Percentiles rank a stretch among this genome's conserved stretches.
phyloP scores from a whole-genome alignment of 768 basidiomycete species.

The Calocybe indica region DNA sequence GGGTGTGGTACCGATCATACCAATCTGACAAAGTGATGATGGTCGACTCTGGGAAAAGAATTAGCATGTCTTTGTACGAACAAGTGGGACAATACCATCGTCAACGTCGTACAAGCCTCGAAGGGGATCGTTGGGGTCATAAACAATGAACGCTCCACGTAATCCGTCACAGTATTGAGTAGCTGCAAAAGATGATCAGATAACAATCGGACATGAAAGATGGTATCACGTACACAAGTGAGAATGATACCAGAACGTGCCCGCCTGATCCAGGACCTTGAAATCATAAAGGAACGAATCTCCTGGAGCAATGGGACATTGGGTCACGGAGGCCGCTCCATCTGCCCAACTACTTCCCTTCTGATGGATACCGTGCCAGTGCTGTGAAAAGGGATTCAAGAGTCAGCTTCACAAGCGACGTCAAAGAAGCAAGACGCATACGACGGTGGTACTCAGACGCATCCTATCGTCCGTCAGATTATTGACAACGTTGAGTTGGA shows the following conservation, averaged over 20 bases:
- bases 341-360: conserved; percentile 20
- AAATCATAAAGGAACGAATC: conserved; percentile 38
- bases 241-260: conserved; percentile 39
- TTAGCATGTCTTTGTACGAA: conserved; percentile 6
- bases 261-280: conserved; percentile 28
- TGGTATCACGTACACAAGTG: conserved; percentile 7
- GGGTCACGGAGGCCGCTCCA: conserved; percentile 26
- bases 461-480: conserved; percentile 19
- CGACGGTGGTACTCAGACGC: conserved; percentile 24
- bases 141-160: conserved; percentile 33
- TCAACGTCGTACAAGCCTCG: conserved; percentile 26
- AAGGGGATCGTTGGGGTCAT: conserved; percentile 25
- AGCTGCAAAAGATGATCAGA: not conserved
- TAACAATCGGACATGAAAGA: not conserved
- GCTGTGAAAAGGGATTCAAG: conserved; percentile 9
- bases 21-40: conserved; percentile 23
- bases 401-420: not conserved
- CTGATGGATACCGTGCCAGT: conserved; percentile 26
- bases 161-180: conserved; percentile 21
- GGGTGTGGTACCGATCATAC: conserved; percentile 4
- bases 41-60: conserved; percentile 9
- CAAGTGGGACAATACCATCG: conserved; percentile 26
- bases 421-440: conserved; percentile 9
- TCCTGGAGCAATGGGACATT: conserved; percentile 36
- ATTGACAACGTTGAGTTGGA: conserved; percentile 26